These are phyloP conservation scores for Pseudogymnoascus sp. DNA, from an alignment of 2,329 filamentous ascomycete species.

Conservation along the genomic window DNA sequence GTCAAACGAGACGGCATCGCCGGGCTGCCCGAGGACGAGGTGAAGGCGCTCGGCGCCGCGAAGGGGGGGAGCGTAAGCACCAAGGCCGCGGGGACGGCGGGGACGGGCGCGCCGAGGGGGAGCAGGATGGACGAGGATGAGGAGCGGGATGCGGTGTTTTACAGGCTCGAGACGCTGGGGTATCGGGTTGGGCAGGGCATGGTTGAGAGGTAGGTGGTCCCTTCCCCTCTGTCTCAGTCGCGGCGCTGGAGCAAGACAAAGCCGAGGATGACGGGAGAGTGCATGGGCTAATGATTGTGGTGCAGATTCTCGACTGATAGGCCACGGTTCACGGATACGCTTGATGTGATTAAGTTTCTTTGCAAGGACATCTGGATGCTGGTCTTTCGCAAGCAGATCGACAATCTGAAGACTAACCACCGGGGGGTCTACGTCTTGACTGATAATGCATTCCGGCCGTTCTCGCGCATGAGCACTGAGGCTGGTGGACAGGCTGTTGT, in stretches of 20 bases:
- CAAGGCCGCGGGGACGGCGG: slow-evolving; percentile 18
- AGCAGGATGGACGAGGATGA: slow-evolving; percentile 64
- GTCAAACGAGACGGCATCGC: neutral
- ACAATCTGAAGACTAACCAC: slow-evolving; percentile 98
- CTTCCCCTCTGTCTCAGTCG: neutral
- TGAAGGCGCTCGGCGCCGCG: slow-evolving; percentile 29
- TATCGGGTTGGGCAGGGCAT: slow-evolving; percentile 90
- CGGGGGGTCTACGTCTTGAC: slow-evolving; percentile 95
- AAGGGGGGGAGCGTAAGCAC: slow-evolving; percentile 59
- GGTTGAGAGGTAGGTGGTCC: slow-evolving; percentile 65
- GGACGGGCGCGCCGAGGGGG: slow-evolving; percentile 14
- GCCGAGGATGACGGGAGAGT: neutral
- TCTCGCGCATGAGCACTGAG: slow-evolving; percentile 83
- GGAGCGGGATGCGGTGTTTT: slow-evolving; percentile 76
- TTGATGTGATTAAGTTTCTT: slow-evolving; percentile 96
- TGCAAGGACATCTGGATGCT: slow-evolving; percentile 98
- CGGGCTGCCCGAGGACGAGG: slow-evolving; percentile 11
- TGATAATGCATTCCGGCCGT: slow-evolving; percentile 83
- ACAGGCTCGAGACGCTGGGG: slow-evolving; percentile 72
- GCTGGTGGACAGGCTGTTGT: slow-evolving; percentile 63
- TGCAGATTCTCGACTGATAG: slow-evolving; percentile 71
- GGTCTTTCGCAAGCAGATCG: slow-evolving; percentile 92
- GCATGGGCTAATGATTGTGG: neutral
- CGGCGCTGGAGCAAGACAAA: slow-evolving; percentile 16
- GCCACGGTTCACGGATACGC: slow-evolving; percentile 81